phyloP scores from a whole-genome alignment of 495 filamentous ascomycete genomes.

The Staphylotrichum longicolle region DNA sequence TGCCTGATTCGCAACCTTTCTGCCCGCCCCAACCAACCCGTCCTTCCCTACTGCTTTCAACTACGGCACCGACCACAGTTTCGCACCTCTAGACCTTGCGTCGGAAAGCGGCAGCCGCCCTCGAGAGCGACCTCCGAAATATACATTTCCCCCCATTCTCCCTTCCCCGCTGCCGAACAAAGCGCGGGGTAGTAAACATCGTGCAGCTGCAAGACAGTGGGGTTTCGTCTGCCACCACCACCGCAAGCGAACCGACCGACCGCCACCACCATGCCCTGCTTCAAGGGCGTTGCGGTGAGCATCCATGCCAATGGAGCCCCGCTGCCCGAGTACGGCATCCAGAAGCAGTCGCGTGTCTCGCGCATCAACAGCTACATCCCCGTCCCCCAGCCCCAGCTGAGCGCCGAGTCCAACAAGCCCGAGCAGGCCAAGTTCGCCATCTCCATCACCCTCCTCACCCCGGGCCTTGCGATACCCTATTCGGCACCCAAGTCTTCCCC shows the following conservation, averaged over 20 bases:
- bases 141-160: neutral
- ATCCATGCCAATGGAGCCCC: conserved; percentile 90
- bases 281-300: conserved; percentile 94
- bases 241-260: neutral
- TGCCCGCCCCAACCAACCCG: too few relatives aligned
- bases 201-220: conserved; percentile 11
- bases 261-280: conserved; percentile 76
- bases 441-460: conserved; percentile 91
- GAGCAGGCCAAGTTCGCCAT: conserved; percentile 94
- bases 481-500: conserved; percentile 73
- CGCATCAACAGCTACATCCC: conserved; percentile 97
- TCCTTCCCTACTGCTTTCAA: too few relatives aligned
- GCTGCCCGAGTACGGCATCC: conserved; percentile 87
- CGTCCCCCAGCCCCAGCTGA: conserved; percentile 81
- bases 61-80: too few relatives aligned
- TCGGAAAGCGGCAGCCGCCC: too few relatives aligned
- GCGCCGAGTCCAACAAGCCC: conserved; percentile 63
- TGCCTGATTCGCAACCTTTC: neutral
- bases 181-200: conserved; percentile 17
- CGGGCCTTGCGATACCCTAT: conserved; percentile 84
- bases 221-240: neutral
- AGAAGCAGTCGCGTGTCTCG: conserved; percentile 84
- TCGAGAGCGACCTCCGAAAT: neutral
- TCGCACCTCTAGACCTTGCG: too few relatives aligned
- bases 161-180: conserved; percentile 7